Evolutionary conservation across 2,329 filamentous ascomycete species (phyloP), one percentile per base, ranked within the genome.

Genomic region (Aspergillus sp.): DNA sequence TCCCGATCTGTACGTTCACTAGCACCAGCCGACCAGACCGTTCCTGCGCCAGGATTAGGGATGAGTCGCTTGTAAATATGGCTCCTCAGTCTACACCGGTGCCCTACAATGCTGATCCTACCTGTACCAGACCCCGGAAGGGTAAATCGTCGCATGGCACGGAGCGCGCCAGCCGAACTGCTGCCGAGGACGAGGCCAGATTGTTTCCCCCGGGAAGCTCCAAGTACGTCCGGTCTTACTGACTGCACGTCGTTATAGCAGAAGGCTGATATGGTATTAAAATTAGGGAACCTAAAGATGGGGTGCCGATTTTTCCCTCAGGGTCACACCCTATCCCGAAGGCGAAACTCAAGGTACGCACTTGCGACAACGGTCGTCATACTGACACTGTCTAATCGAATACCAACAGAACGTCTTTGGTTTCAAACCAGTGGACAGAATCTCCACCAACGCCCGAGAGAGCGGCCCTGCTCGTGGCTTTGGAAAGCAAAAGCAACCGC

Each of bases 381-480:
- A 29, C 25, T 29, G 25, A 29, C 25, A 29, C 25, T 29, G 7
- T 29, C 25, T 29, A 29, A 29, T 7, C 9, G 7, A 29, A 29
- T 3, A 29, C 25, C 25, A 10, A 10, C 25, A 29, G 25, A 29
- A 29, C 25, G n/a, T n/a, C n/a, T 7, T 29, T 29, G 25, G 25
- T 1, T 29, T 29, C 25, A 29, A 29, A 7, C 25, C 25, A 29
- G 25, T 38, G 38, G 42, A 19, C 31, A 58, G 53, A 47, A 52
- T 34, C 36, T 52, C 34, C 17, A 21, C 64, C 13, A 63, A 63
- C 41, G 46, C 58, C 14, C 64, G 64, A 47, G 59, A 66, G 21
- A 72, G 69, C 49, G 68, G 68, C 5, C 64, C 70, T n/a, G 62
- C 70, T 36, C 66, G 64, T 36, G 65, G 64, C 9, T 58, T 54